These are phyloP conservation scores for Amanita inopinata DNA, from an alignment of 768 basidiomycete species.

Conservation along the genomic window DNA sequence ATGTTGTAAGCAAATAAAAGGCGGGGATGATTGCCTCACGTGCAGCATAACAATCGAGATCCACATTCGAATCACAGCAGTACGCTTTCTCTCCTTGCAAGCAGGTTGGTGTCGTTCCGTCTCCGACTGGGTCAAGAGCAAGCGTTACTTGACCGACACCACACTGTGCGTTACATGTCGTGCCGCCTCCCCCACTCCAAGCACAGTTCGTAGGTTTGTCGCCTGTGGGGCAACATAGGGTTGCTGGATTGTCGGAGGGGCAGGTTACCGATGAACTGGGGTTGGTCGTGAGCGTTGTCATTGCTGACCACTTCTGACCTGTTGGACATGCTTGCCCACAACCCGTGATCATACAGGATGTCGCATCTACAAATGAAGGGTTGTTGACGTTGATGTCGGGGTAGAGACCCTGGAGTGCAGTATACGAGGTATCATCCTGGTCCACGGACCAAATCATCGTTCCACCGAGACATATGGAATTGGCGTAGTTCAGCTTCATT, in stretches of 20 bases:
- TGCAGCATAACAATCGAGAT: slow-evolving; percentile 11
- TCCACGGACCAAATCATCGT: slow-evolving; percentile 17
- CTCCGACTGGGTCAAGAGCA: slow-evolving; percentile 14
- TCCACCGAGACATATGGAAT: slow-evolving; percentile 15
- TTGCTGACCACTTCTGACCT: slow-evolving; percentile 10
- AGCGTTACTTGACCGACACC: slow-evolving; percentile 16
- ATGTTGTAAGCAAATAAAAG: not conserved
- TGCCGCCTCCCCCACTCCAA: slow-evolving; percentile 16
- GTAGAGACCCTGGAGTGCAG: slow-evolving; percentile 7
- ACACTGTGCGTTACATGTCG: slow-evolving; percentile 15
- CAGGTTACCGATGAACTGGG: slow-evolving; percentile 11
- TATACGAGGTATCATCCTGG: slow-evolving; percentile 11
- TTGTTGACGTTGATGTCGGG: slow-evolving; percentile 12
- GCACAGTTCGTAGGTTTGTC: slow-evolving; percentile 14
- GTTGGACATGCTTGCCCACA: slow-evolving; percentile 16
- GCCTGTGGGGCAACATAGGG: slow-evolving; percentile 15
- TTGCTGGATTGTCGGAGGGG: slow-evolving; percentile 11
- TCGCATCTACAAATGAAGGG: slow-evolving; percentile 12
- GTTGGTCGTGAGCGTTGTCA: slow-evolving; percentile 14
- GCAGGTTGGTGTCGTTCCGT: slow-evolving; percentile 14
- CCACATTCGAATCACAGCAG: slow-evolving; percentile 14
- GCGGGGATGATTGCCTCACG: not conserved
- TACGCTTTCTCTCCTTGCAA: slow-evolving; percentile 15
- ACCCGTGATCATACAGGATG: slow-evolving; percentile 13
- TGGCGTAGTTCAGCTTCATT: slow-evolving; percentile 16